A percentile compares a stretch with the other conserved stretches of the same genome.
Evolutionary conservation across 495 filamentous ascomycete genomes (phyloP).

Genomic region (Tetracladium setigerum): DNA sequence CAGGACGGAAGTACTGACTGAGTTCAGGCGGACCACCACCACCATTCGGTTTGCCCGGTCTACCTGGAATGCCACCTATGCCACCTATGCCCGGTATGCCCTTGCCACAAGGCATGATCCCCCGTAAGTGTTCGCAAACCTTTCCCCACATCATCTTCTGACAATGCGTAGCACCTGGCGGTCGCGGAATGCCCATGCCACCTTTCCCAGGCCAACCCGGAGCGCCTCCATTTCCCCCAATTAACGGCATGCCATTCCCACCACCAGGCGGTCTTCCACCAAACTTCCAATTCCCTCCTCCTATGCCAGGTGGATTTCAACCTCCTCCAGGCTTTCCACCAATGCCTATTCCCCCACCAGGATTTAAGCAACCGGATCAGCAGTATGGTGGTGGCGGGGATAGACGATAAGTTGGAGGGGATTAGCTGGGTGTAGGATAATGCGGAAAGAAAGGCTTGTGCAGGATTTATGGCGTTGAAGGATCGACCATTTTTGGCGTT

Average conservation of each 20-base stretch:
- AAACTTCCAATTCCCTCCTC: conserved; percentile 41
- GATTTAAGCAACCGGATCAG: conserved; percentile 1
- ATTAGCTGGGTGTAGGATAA: not conserved
- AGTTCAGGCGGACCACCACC: conserved; percentile 18
- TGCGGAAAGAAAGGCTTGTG: not conserved
- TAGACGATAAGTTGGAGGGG: conserved; percentile 5
- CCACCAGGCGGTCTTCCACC: conserved; percentile 53
- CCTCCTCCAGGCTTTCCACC: conserved; percentile 22
- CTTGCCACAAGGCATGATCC: conserved; percentile 32
- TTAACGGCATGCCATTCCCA: conserved; percentile 52
- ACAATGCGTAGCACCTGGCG: conserved; percentile 41
- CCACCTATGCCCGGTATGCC: conserved; percentile 28
- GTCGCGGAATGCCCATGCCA: conserved; percentile 42
- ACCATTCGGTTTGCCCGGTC: conserved; percentile 19
- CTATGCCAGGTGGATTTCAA: conserved; percentile 26
- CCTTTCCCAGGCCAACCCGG: conserved; percentile 51
- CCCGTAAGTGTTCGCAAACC: conserved; percentile 36
- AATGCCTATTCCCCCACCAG: conserved; percentile 8
- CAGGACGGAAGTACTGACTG: conserved; percentile 8
- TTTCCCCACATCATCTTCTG: not conserved
- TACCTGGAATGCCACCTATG: conserved; percentile 11
- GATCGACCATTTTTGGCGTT: too few relatives aligned
- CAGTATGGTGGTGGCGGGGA: conserved; percentile 6
- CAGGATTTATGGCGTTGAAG: not conserved
- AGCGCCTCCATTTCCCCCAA: conserved; percentile 32